phyloP scores from a whole-genome alignment of 2,329 filamentous ascomycete species.

The Neocatenulostroma microsporum region DNA sequence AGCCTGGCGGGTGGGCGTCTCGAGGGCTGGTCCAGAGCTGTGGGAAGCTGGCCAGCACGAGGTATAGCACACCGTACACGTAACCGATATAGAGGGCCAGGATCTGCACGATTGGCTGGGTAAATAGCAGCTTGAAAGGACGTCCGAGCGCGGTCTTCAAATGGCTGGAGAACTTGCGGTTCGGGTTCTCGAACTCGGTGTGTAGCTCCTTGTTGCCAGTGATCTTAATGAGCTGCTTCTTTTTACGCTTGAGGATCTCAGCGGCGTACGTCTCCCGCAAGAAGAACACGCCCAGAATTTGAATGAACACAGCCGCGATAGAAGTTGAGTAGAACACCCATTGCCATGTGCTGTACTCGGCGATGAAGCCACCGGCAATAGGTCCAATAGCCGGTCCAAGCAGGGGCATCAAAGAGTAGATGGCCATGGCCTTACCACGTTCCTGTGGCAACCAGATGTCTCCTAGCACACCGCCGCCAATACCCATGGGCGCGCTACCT shows the following conservation, averaged over 20 bases:
- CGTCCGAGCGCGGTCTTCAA: conserved; percentile 27
- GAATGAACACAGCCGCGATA: conserved; percentile 55
- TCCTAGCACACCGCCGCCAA: conserved; percentile 33
- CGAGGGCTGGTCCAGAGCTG: conserved; percentile 20
- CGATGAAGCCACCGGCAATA: conserved; percentile 58
- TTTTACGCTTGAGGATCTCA: conserved; percentile 53
- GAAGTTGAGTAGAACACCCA: conserved; percentile 66
- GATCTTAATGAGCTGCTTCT: conserved; percentile 48
- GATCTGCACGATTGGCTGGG: conserved; percentile 31
- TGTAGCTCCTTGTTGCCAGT: conserved; percentile 55
- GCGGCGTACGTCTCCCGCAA: conserved; percentile 60
- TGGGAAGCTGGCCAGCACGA: conserved; percentile 31
- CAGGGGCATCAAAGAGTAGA: conserved; percentile 57
- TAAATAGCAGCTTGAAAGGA: conserved; percentile 30
- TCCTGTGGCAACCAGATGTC: conserved; percentile 56
- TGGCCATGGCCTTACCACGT: conserved; percentile 54
- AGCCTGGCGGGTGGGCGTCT: conserved; percentile 9
- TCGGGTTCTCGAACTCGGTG: conserved; percentile 39
- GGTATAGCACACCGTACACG: conserved; percentile 34
- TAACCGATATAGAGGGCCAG: conserved; percentile 33
- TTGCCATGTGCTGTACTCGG: conserved; percentile 58
- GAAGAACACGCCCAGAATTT: conserved; percentile 54
- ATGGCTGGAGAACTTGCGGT: conserved; percentile 26
- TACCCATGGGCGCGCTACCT: conserved; percentile 31
- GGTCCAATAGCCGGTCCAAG: conserved; percentile 60